These are phyloP conservation scores for Diaporthe citriasiana DNA, from an alignment of 2,329 filamentous ascomycete genomes.

Conservation along the genomic window DNA sequence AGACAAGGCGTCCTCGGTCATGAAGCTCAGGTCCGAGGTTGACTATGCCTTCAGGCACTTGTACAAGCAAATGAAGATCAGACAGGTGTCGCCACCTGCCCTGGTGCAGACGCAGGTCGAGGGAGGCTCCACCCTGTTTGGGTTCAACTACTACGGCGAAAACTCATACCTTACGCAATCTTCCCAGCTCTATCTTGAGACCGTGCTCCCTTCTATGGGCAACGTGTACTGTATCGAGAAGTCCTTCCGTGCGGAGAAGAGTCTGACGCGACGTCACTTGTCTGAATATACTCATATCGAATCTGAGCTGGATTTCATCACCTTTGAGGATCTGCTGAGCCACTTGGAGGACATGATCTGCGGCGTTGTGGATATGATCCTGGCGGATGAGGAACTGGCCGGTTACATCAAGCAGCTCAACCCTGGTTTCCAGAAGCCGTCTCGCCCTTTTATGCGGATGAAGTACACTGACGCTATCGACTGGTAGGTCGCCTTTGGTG, in stretches of 20 bases:
- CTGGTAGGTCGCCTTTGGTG: conserved; percentile 35
- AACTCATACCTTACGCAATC: conserved; percentile 96
- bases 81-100: conserved; percentile 89
- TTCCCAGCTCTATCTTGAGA: conserved; percentile 97
- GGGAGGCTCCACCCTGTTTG: conserved; percentile 91
- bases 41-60: conserved; percentile 84
- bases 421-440: conserved; percentile 86
- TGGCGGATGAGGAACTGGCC: conserved; percentile 80
- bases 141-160: conserved; percentile 75
- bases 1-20: conserved; percentile 85
- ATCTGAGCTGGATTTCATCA: conserved; percentile 95
- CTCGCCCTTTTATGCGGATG: conserved; percentile 94
- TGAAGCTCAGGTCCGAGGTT: conserved; percentile 87
- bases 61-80: conserved; percentile 82
- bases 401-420: conserved; percentile 87
- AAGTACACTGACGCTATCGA: conserved; percentile 72
- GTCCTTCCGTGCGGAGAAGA: conserved; percentile 98
- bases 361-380: conserved; percentile 82
- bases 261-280: conserved; percentile 91
- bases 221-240: conserved; percentile 99
- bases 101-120: conserved; percentile 97
- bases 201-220: conserved; percentile 88
- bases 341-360: conserved; percentile 92
- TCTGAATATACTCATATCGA: conserved; percentile 98
- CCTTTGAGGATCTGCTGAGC: conserved; percentile 87